Base-by-base conservation (phyloP, 2,329 filamentous ascomycete genomes). In the Huntiella abstrusa region DNA sequence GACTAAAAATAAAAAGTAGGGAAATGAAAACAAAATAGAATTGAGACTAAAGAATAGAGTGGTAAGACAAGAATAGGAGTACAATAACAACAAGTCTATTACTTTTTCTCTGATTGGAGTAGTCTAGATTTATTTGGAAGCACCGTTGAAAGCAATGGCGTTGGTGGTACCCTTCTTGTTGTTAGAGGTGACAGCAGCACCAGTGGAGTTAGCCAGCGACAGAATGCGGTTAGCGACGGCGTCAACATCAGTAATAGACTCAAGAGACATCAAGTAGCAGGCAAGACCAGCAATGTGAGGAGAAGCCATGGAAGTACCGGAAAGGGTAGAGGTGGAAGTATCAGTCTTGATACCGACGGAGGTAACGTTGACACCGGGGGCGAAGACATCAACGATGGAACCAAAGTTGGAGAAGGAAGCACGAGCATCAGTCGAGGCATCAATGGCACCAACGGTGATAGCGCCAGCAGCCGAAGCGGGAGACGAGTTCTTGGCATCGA, bases 281-380 rank as follows among this genome's bases (percentile, higher is more conserved):
- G 74, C 75, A 3, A 83, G 64, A 41, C 80, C 80, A 41, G 74
- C 70, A 46, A 83, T 68, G 57, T 82, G 77, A 1, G 79, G 79
- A 10, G 70, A 69, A 19, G 79, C 76, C 76, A 80, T 80, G 51
- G 69, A 71, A 51, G 72, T 75, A 45, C 71, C 72, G 53, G 65
- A 70, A 41, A 75, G 60, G 13, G 56, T 57, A 33, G 59, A 59
- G 43, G 61, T 66, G 51, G 59, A 65, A 15, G 59, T 68, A 54
- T 70, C 59, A 52, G 55, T 66, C n/a, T 55, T 51, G 58, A 73
- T 73, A 46, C 69, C 68, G 36, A 68, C 68, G 51, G 67, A 71
- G 46, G 66, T 58, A 22, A 77, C 64, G 43, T 67, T 53, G 45
- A 75, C 69, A 42, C 73, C 73, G 3, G 71, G 70, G 11, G 67